Conservation (phyloP, 345 rosid species). For the Erodium maritimum region DNA sequence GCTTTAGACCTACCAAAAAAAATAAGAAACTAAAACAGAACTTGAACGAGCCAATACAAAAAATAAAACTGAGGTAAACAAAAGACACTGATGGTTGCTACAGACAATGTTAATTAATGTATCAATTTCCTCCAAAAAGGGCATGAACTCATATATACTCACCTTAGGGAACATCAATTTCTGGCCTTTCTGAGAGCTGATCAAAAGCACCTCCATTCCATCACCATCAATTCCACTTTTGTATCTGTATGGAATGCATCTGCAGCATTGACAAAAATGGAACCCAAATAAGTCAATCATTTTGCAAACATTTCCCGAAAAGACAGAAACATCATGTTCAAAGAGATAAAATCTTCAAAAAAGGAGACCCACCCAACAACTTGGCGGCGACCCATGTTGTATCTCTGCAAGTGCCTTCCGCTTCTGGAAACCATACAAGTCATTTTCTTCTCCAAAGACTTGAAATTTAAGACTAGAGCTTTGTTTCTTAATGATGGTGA, state of each 20-base stretch:
- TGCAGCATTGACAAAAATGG: slow-evolving; percentile 11
- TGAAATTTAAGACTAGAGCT: no score
- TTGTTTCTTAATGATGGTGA: no score
- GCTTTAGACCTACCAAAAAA: no score
- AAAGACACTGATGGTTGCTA: no score
- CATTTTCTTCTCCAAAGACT: slow-evolving; percentile 18
- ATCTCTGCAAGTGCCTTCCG: slow-evolving; percentile 60
- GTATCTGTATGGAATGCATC: slow-evolving; percentile 70
- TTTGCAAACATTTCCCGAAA: neutral
- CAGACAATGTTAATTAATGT: no score
- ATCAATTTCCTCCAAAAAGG: no score
- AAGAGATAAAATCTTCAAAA: neutral
- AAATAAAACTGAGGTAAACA: no score
- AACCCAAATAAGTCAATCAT: neutral
- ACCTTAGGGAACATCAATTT: slow-evolving; percentile 74
- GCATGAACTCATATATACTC: no score
- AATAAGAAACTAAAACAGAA: no score
- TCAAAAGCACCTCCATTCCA: slow-evolving; percentile 59
- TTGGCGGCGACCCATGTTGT: slow-evolving; percentile 44
- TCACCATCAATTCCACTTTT: slow-evolving; percentile 16
- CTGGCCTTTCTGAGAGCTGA: slow-evolving; percentile 70
- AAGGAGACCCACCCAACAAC: slow-evolving; percentile 53
- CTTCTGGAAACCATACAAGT: slow-evolving; percentile 45
- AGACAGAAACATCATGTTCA: neutral
- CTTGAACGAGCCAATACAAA: no score